Conservation (phyloP, 2,329 filamentous ascomycete species). For the Diaporthe longicolla region DNA sequence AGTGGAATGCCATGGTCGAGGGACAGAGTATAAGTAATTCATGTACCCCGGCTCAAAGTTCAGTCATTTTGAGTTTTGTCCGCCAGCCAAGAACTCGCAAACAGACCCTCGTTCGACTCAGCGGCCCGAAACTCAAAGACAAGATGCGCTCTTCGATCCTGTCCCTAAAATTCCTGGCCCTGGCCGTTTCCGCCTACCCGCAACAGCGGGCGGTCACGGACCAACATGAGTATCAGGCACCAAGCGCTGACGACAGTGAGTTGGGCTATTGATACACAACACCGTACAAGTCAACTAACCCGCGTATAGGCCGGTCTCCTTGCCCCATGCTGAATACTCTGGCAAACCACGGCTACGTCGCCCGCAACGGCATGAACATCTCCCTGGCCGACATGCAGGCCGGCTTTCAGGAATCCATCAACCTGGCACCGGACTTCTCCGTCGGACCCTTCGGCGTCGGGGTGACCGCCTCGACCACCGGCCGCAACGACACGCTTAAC, state of each 20-base stretch:
- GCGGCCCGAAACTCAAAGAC: background rate
- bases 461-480: constrained; percentile 26
- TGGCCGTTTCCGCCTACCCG: constrained; percentile 16
- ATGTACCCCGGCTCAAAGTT: background rate
- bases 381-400: constrained; percentile 15
- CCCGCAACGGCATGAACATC: constrained; percentile 28
- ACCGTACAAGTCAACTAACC: background rate
- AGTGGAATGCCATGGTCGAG: background rate
- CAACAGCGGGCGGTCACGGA: background rate
- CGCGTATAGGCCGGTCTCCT: background rate
- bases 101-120: background rate
- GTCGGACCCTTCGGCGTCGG: constrained; percentile 19
- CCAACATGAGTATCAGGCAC: constrained; percentile 20
- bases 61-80: background rate
- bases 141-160: constrained; percentile 18
- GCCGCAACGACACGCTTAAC: constrained; percentile 25
- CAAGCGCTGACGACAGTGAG: constrained; percentile 24
- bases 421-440: constrained; percentile 20
- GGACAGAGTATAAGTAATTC: background rate
- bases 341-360: constrained; percentile 34
- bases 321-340: constrained; percentile 34
- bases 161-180: constrained; percentile 4
- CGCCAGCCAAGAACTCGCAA: background rate
- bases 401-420: constrained; percentile 17
- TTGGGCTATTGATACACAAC: background rate